Conservation (phyloP, 345 rosid species). For the Triadica sebifera region DNA sequence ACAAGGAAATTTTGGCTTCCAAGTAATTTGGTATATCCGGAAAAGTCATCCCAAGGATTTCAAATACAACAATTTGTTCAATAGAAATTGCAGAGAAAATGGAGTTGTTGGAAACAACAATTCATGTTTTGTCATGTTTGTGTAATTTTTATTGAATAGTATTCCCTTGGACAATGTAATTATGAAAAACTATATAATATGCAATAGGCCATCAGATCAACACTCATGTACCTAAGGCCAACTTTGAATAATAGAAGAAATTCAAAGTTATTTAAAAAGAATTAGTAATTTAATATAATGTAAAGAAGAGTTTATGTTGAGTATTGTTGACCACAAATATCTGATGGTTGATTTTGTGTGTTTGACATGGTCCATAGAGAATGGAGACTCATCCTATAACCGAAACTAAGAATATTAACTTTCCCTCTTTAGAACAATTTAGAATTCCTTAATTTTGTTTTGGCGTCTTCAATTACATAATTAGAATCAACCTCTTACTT, state of each 20-base stretch:
- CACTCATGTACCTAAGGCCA: no score
- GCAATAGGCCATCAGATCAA: no score
- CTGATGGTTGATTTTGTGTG: background rate
- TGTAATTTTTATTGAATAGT: no score
- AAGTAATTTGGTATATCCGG: conserved; percentile 14
- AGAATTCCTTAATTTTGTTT: background rate
- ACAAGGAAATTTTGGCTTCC: background rate
- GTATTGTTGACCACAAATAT: background rate
- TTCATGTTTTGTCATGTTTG: no score
- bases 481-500: background rate
- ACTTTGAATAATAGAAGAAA: background rate
- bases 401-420: no score
- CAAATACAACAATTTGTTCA: background rate
- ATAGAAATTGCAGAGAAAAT: conserved; percentile 18
- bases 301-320: background rate
- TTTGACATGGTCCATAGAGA: background rate
- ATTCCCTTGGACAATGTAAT: no score
- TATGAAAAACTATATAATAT: background rate
- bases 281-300: background rate
- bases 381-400: background rate
- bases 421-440: background rate
- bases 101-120: conserved; percentile 26
- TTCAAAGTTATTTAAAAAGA: background rate
- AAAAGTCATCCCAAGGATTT: background rate
- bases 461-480: background rate